Conservation (phyloP, 1,284 basidiomycete genomes). For the Pascua guehoae region DNA sequence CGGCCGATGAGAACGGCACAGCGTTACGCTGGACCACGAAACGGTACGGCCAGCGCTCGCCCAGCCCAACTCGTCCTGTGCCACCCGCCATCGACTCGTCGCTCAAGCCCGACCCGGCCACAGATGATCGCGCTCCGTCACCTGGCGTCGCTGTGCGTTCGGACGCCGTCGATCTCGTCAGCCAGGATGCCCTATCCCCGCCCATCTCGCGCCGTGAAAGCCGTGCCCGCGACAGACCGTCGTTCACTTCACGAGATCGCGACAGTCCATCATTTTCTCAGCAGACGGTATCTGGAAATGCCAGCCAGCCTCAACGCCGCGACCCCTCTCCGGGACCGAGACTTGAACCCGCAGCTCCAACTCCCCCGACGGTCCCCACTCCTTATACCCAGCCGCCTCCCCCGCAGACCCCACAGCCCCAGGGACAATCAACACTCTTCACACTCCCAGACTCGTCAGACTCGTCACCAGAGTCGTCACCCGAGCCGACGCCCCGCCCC, state of each 20-base stretch:
- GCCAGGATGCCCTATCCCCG: too few relatives aligned
- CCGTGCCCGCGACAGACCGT: background rate
- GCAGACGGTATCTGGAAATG: background rate
- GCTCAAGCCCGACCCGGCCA: background rate
- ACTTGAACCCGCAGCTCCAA: background rate
- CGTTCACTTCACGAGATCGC: background rate
- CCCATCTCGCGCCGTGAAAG: too few relatives aligned
- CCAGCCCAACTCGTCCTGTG: background rate
- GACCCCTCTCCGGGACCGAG: too few relatives aligned
- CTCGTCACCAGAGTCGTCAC: background rate
- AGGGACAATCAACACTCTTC: background rate
- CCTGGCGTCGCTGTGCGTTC: background rate
- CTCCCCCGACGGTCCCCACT: background rate
- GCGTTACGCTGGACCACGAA: constrained; percentile 8
- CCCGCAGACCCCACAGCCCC: background rate
- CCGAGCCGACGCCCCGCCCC: background rate
- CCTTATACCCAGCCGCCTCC: background rate
- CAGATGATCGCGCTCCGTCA: background rate
- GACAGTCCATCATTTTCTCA: background rate
- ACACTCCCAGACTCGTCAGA: background rate
- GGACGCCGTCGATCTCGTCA: constrained; percentile 16
- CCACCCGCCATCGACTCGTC: background rate
- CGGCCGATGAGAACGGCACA: background rate
- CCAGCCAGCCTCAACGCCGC: too few relatives aligned
- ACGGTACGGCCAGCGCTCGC: too few relatives aligned